Conservation (phyloP, 2,329 filamentous ascomycete genomes). For the Talaromyces albobiverticillius region DNA sequence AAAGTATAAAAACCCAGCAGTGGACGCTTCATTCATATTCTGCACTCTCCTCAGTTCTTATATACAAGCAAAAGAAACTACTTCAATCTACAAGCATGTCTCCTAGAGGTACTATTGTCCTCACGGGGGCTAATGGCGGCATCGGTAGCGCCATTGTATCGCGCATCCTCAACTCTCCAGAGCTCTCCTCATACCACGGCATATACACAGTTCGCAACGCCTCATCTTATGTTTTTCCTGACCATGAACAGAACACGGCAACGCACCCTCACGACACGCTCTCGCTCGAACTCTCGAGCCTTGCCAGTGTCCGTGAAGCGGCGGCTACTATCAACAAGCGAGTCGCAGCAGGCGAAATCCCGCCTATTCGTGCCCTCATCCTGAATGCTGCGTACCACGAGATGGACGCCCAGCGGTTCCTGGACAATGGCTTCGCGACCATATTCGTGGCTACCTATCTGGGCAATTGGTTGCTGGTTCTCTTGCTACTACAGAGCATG, state of each 20-base stretch:
- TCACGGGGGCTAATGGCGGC: slow-evolving; percentile 13
- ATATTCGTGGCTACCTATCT: slow-evolving; percentile 22
- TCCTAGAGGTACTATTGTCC: slow-evolving; percentile 12
- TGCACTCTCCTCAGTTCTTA: too few relatives aligned
- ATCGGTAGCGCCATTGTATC: slow-evolving; percentile 10
- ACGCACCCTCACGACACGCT: slow-evolving; percentile 1
- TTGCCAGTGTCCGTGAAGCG: slow-evolving; percentile 16
- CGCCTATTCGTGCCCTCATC: slow-evolving; percentile 40
- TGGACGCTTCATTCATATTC: too few relatives aligned
- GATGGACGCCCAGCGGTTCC: slow-evolving; percentile 15
- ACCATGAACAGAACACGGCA: neutral
- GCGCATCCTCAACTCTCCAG: slow-evolving; percentile 17
- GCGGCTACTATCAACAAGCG: slow-evolving; percentile 19
- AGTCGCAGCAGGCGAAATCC: slow-evolving; percentile 29
- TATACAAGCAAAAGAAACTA: too few relatives aligned
- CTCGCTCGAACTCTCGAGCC: slow-evolving; percentile 17
- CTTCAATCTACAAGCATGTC: too few relatives aligned
- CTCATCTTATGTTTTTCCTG: neutral
- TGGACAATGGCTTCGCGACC: slow-evolving; percentile 19
- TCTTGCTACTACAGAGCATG: slow-evolving; percentile 23
- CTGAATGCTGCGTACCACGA: slow-evolving; percentile 32
- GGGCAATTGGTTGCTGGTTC: slow-evolving; percentile 21
- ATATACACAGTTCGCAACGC: slow-evolving; percentile 20
- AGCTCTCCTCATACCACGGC: slow-evolving; percentile 20
- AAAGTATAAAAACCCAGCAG: too few relatives aligned